Base-by-base conservation (phyloP, 2,329 filamentous ascomycete genomes). In the Helminthosporium solani region DNA sequence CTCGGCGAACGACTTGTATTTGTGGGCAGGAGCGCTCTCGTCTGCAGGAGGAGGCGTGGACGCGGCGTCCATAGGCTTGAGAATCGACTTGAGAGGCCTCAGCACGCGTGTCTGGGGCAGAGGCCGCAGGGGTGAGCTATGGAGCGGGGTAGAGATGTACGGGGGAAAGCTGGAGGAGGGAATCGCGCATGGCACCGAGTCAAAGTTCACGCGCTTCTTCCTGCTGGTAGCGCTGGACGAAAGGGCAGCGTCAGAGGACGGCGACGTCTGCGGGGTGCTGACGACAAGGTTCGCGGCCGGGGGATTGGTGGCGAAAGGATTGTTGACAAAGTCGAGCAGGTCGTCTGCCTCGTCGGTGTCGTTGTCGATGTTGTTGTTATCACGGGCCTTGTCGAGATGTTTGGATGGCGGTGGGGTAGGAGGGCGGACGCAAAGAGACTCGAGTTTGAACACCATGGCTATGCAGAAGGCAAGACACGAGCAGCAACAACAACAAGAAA, bases 11-110 rank as follows among this genome's bases (percentile, higher is more conserved):
- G 81, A 85, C 35, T 79, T 75, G 50, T 76, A 74, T 20, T 73
- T 77, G 54, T 74, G 77, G 47, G 71, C 71, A 51, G 66, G 70
- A 57, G 57, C 64, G 61, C 51, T 60, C 67, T 65, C 67, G 54
- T 73, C 60, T 52, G 68, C 52, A 11, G 60, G 52, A 50, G 73
- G 55, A 47, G 67, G 51, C 57, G 72, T 55, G 42, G 62, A 46
- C 42, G 66, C 54, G 49, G 63, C 70, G 73, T 64, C 68, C 77
- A 67, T 80, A 18, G 83, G 78, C 68, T 99, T 99, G 49, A 99
- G 78, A 42, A 99, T 99, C 3, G 84, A 86, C 59, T 85, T 86
- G n/a, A 78, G 66, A 5, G 83, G 80, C 53, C 76, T 80, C 35
- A 72, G 75, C 52, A 80, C 75, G 50, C 76, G 76, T 33, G 73